A percentile compares a stretch with the other conserved stretches of the same genome.
Evolutionary conservation across 2,329 filamentous ascomycete genomes (phyloP).

Genomic region (Colletotrichum magnum): DNA sequence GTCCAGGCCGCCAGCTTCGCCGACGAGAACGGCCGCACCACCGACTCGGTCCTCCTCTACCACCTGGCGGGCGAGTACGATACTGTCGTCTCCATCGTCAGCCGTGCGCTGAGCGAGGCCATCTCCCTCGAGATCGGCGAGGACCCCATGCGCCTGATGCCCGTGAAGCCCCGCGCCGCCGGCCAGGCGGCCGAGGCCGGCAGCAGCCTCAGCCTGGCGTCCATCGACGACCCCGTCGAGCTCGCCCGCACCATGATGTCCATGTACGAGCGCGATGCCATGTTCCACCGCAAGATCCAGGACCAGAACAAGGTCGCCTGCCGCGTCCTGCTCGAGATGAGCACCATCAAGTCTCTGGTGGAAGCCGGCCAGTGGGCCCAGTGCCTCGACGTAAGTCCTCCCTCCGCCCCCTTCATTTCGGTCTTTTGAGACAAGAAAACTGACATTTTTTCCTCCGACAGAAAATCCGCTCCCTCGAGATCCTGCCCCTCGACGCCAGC

Average conservation of each 20-base stretch:
- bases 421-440: neutral
- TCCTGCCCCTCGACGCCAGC: constrained; percentile 82
- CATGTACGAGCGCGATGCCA: constrained; percentile 73
- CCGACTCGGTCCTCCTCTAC: constrained; percentile 94
- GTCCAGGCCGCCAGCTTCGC: constrained; percentile 92
- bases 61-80: constrained; percentile 97
- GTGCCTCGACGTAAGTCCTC: constrained; percentile 69
- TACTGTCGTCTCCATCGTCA: constrained; percentile 91
- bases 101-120: constrained; percentile 89
- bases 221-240: constrained; percentile 73
- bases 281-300: constrained; percentile 72
- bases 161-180: constrained; percentile 79
- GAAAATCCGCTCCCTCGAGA: constrained; percentile 81
- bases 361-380: constrained; percentile 70
- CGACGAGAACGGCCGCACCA: constrained; percentile 93
- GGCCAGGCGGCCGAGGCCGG: constrained; percentile 56
- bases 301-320: constrained; percentile 71
- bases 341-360: constrained; percentile 70
- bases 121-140: constrained; percentile 89
- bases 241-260: constrained; percentile 73
- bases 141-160: constrained; percentile 82
- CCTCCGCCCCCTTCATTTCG: neutral
- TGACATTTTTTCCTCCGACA: constrained; percentile 49
- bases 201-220: constrained; percentile 72
- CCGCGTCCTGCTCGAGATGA: constrained; percentile 71